Evolutionary conservation across 345 rosid genomes (phyloP).

Genomic region (Psidium friedrichsthalianum): DNA sequence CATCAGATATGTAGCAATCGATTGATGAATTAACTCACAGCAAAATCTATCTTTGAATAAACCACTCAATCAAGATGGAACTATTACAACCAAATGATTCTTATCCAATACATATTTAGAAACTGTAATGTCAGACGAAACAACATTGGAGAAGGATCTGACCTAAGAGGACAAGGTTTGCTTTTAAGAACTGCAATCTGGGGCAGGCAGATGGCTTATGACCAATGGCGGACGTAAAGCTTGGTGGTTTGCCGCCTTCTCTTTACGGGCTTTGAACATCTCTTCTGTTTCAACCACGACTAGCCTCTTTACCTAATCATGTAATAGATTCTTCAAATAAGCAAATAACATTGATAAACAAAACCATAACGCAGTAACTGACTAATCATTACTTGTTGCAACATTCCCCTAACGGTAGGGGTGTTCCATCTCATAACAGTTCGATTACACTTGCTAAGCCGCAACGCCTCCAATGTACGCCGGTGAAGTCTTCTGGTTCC

Average conservation of each 20-base stretch:
- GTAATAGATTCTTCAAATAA: background rate
- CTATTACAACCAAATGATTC: background rate
- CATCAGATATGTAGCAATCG: background rate
- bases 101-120: background rate
- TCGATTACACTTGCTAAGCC: conserved; percentile 30
- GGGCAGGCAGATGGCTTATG: conserved; percentile 10
- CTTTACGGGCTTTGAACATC: conserved; percentile 35
- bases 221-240: conserved; percentile 26
- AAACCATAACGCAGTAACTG: background rate
- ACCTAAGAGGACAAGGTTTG: background rate
- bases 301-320: conserved; percentile 30
- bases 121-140: background rate
- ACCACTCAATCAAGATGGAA: background rate
- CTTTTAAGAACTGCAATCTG: background rate
- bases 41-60: background rate
- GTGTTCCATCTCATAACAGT: conserved; percentile 30
- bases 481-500: conserved; percentile 40
- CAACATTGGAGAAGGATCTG: background rate
- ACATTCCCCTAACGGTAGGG: conserved; percentile 34
- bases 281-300: conserved; percentile 35
- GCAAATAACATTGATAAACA: background rate
- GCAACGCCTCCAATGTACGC: conserved; percentile 38
- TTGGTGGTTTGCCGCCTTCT: conserved; percentile 16
- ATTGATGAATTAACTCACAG: background rate
- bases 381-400: conserved; percentile 21